A percentile compares a stretch with the other conserved stretches of the same genome.
Evolutionary conservation across 2,329 filamentous ascomycete species (phyloP).

Genomic region (Pyricularia sp.): DNA sequence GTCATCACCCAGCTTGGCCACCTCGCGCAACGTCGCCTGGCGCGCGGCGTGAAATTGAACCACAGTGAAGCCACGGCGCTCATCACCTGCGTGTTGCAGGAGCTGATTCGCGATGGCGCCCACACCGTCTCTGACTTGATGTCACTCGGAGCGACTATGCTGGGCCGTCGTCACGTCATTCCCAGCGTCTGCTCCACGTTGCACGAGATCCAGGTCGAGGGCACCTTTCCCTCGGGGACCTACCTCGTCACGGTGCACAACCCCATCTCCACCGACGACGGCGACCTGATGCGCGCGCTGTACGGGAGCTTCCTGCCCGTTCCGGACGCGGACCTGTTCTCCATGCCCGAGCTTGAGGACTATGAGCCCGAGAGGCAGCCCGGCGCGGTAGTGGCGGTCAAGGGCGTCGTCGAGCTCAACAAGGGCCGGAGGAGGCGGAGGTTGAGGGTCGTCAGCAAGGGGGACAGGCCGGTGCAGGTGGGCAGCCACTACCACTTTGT

Average conservation of each 20-base stretch:
- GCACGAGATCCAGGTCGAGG: slow-evolving; percentile 83
- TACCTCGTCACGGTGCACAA: slow-evolving; percentile 93
- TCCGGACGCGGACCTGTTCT: slow-evolving; percentile 59
- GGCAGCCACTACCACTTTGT: slow-evolving; percentile 96
- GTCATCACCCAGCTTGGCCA: slow-evolving; percentile 81
- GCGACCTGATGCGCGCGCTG: slow-evolving; percentile 74
- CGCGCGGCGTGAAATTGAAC: slow-evolving; percentile 80
- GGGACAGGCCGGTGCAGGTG: slow-evolving; percentile 84
- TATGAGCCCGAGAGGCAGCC: slow-evolving; percentile 64
- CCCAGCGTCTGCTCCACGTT: slow-evolving; percentile 74
- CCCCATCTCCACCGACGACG: slow-evolving; percentile 78
- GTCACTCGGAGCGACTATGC: slow-evolving; percentile 81
- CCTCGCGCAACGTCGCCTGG: slow-evolving; percentile 79
- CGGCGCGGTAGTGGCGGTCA: slow-evolving; percentile 68
- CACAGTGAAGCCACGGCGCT: slow-evolving; percentile 78
- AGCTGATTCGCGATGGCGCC: slow-evolving; percentile 93
- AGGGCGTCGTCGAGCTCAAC: slow-evolving; percentile 59
- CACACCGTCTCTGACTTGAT: slow-evolving; percentile 91
- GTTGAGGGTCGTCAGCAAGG: slow-evolving; percentile 73
- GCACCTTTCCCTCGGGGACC: slow-evolving; percentile 82
- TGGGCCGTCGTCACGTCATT: slow-evolving; percentile 84
- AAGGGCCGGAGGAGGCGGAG: slow-evolving; percentile 62
- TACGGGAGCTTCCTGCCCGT: slow-evolving; percentile 88
- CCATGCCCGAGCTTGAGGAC: slow-evolving; percentile 50
- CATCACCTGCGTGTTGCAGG: slow-evolving; percentile 83